Conservation (phyloP, 441 rosid species). For the Dalechampia spathulata region DNA sequence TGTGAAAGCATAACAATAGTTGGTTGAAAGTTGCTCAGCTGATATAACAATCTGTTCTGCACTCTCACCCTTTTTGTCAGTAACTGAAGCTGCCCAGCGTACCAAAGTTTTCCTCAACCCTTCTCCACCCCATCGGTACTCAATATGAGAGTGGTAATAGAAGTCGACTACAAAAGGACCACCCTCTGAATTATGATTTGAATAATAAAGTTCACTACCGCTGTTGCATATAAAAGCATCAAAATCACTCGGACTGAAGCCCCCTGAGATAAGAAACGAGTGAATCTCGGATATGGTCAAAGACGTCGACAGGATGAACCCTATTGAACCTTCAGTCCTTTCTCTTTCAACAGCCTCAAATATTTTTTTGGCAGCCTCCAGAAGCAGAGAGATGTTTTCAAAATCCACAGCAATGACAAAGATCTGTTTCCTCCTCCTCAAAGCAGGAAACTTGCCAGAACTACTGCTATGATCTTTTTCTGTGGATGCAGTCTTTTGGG, state of each 20-base stretch:
- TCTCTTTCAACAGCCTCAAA: conserved; percentile 48
- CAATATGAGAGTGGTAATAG: conserved; percentile 78
- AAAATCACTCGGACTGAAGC: conserved; percentile 55
- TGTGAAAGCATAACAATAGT: conserved; percentile 24
- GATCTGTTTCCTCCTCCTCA: conserved; percentile 61
- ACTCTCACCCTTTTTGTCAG: conserved; percentile 30
- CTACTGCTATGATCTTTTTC: conserved; percentile 43
- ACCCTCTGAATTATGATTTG: conserved; percentile 52
- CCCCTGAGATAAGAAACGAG: conserved; percentile 49
- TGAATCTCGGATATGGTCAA: conserved; percentile 72
- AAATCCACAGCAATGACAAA: conserved; percentile 75
- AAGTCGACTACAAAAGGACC: conserved; percentile 50
- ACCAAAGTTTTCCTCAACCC: conserved; percentile 62
- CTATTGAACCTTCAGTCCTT: conserved; percentile 40
- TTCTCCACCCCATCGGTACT: conserved; percentile 88
- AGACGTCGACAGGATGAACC: conserved; percentile 75
- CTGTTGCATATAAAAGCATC: conserved; percentile 90
- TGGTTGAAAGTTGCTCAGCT: conserved; percentile 25
- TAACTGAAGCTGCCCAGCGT: conserved; percentile 61
- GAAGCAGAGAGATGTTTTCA: conserved; percentile 32
- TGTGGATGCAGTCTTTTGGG: conserved; percentile 29
- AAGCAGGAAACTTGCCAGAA: conserved; percentile 38
- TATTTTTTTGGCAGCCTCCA: conserved; percentile 34
- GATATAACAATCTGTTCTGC: conserved; percentile 30
- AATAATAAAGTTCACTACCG: conserved; percentile 85